Conservation (phyloP, 108 stramenopile species). For the Fragilaria radians region DNA sequence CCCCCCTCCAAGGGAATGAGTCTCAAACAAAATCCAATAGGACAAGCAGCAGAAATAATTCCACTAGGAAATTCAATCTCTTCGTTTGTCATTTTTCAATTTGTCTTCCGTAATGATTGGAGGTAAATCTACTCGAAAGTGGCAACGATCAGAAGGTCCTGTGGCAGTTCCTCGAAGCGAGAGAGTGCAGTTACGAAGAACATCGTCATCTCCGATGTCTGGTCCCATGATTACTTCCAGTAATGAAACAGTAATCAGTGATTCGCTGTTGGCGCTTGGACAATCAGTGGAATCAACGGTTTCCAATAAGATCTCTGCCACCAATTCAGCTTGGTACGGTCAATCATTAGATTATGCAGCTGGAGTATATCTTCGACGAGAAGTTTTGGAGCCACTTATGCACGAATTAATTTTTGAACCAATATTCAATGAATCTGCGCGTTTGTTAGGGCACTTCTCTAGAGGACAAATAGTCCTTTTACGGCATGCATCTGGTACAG, state of each 20-base stretch:
- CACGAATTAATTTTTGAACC: background rate
- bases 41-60: no score
- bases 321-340: background rate
- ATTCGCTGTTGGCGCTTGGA: background rate
- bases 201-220: background rate
- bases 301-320: background rate
- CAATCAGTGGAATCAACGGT: background rate
- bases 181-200: background rate
- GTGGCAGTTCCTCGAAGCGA: background rate
- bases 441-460: background rate
- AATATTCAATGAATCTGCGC: background rate
- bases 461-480: background rate
- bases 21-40: no score
- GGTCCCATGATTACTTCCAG: no score
- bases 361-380: background rate
- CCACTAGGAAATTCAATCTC: no score
- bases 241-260: no score
- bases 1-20: no score
- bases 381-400: background rate
- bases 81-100: no score
- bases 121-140: no score
- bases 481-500: background rate
- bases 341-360: constrained; percentile 4
- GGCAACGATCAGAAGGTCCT: background rate
- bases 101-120: no score